These are phyloP conservation scores for Secale cereale DNA, from an alignment of 176 grass and related monocot genomes.

Conservation along the genomic window DNA sequence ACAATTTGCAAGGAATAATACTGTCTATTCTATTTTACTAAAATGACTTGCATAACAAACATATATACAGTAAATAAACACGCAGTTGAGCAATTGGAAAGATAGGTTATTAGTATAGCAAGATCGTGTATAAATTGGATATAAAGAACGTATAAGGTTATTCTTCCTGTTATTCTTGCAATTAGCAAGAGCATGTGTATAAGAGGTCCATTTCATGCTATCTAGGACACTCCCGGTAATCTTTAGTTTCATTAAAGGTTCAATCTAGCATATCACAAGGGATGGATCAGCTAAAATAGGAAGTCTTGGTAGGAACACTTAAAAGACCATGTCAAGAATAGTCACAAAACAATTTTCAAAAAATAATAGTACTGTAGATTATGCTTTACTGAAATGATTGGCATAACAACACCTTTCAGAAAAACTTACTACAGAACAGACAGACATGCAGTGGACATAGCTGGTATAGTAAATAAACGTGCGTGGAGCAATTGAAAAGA, in stretches of 20 bases:
- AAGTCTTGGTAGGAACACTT: not conserved
- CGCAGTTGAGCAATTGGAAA: not conserved
- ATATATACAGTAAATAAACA: not conserved
- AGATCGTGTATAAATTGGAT: not conserved
- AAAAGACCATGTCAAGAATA: not conserved
- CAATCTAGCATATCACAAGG: constrained; percentile 18
- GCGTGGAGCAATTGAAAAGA: not conserved
- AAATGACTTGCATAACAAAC: constrained; percentile 23
- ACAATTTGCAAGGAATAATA: not conserved
- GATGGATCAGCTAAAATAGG: not conserved
- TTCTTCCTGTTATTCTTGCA: no score
- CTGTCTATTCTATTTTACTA: not conserved
- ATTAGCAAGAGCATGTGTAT: not conserved
- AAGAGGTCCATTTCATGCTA: constrained; percentile 23
- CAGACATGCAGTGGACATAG: not conserved
- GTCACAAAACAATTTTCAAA: not conserved
- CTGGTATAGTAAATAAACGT: not conserved
- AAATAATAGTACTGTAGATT: not conserved
- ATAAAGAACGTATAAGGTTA: not conserved
- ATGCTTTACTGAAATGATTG: not conserved
- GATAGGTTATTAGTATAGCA: not conserved
- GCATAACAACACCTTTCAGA: no score
- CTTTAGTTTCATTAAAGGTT: constrained; percentile 23
- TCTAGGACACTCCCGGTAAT: not conserved
- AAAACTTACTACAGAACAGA: no score